Conservation (phyloP, 2,329 filamentous ascomycete genomes). For the Zarea fungicola region DNA sequence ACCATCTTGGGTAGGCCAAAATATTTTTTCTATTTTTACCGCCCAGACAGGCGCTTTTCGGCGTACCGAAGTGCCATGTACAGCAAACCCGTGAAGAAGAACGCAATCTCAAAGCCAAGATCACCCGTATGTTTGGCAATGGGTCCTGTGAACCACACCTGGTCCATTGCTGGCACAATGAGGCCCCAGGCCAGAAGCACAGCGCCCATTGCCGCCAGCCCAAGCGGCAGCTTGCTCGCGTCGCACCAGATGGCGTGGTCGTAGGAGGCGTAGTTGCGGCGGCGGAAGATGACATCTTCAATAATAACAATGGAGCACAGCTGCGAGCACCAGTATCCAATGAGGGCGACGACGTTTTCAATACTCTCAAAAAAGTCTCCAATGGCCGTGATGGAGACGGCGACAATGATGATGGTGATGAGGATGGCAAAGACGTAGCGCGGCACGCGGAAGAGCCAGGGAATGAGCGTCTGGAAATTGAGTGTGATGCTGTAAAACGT, state of each 20-base stretch:
- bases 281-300: constrained; percentile 46
- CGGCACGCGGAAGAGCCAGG: constrained; percentile 49
- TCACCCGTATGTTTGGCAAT: constrained; percentile 57
- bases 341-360: constrained; percentile 51
- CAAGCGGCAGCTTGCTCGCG: constrained; percentile 38
- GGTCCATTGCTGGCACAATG: constrained; percentile 54
- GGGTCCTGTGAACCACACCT: constrained; percentile 57
- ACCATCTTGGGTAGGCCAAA: too few species aligned
- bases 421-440: constrained; percentile 54
- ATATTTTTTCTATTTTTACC: constrained; percentile 14
- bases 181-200: constrained; percentile 43
- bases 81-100: constrained; percentile 43
- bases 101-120: constrained; percentile 61
- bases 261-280: constrained; percentile 38
- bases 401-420: constrained; percentile 55
- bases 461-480: constrained; percentile 59
- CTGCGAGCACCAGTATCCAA: constrained; percentile 54
- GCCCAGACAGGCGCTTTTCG: constrained; percentile 34
- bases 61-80: constrained; percentile 44
- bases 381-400: constrained; percentile 51
- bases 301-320: constrained; percentile 45
- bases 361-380: constrained; percentile 52
- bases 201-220: constrained; percentile 42
- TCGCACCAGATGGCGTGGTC: constrained; percentile 45
- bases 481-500: constrained; percentile 59